These are phyloP conservation scores for Vaccinium corymbosum DNA, from an alignment of 148 eudicot genomes.

Conservation along the genomic window DNA sequence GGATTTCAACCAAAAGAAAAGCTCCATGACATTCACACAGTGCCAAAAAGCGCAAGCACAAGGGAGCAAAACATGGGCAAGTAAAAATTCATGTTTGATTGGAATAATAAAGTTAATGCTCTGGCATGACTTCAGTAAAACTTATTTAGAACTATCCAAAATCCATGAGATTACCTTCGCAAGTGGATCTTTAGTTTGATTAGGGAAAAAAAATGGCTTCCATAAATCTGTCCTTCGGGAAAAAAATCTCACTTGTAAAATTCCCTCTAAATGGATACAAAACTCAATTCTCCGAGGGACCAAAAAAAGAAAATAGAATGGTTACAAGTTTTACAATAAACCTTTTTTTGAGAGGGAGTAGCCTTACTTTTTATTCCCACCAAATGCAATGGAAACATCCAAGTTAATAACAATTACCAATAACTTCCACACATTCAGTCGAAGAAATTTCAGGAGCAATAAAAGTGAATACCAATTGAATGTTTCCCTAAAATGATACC, in stretches of 20 bases:
- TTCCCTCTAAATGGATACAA: neutral
- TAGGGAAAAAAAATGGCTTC: neutral
- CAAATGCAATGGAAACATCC: conserved; percentile 3
- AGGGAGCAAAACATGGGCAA: neutral
- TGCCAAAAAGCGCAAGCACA: neutral
- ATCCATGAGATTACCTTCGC: neutral
- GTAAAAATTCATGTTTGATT: neutral
- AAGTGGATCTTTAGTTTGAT: neutral
- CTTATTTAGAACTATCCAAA: neutral
- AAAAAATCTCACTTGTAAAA: neutral
- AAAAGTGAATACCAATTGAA: neutral
- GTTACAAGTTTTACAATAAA: neutral
- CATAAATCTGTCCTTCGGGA: neutral
- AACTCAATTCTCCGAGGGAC: neutral
- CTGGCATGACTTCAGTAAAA: neutral
- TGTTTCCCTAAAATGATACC: neutral
- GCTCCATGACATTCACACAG: neutral
- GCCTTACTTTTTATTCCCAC: neutral
- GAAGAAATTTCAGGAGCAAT: neutral
- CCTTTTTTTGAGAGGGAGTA: neutral
- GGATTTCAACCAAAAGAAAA: neutral
- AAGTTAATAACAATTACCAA: neutral
- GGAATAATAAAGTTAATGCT: neutral
- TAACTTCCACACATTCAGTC: neutral
- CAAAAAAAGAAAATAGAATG: neutral